Evolutionary conservation across 495 filamentous ascomycete genomes (phyloP).

Genomic region (Ascobolus immersus): DNA sequence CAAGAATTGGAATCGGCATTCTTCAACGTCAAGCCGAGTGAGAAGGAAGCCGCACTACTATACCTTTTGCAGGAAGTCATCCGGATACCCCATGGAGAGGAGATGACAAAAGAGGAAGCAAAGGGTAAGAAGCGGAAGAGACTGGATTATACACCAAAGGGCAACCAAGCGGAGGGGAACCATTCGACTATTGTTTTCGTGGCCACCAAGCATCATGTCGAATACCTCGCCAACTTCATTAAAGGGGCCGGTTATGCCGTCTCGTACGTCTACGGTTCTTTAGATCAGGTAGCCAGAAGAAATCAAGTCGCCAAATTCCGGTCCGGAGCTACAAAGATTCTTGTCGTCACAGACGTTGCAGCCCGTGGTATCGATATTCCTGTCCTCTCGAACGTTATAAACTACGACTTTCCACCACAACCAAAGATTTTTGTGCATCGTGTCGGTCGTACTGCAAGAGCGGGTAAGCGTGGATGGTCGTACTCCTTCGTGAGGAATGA

Average conservation of each 20-base stretch:
- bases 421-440: constrained; percentile 93
- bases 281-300: constrained; percentile 80
- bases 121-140: constrained; percentile 48
- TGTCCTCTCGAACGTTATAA: constrained; percentile 85
- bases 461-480: constrained; percentile 75
- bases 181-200: constrained; percentile 85
- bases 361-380: constrained; percentile 96
- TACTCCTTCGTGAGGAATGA: constrained; percentile 69
- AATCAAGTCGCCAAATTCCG: constrained; percentile 76
- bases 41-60: constrained; percentile 79
- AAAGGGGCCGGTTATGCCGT: constrained; percentile 53
- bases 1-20: constrained; percentile 82
- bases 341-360: constrained; percentile 95
- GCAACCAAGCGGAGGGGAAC: constrained; percentile 34
- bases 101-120: constrained; percentile 19
- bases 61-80: constrained; percentile 77
- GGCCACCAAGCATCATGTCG: constrained; percentile 94
- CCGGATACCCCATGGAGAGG: constrained; percentile 63
- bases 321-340: constrained; percentile 54
- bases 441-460: constrained; percentile 82
- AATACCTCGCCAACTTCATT: constrained; percentile 59
- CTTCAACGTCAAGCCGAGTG: constrained; percentile 70
- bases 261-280: constrained; percentile 74
- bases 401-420: constrained; percentile 93
- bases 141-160: constrained; percentile 21